phyloP scores from a whole-genome alignment of 805 yeast species.

The Metschnikowia bowlesiae region DNA sequence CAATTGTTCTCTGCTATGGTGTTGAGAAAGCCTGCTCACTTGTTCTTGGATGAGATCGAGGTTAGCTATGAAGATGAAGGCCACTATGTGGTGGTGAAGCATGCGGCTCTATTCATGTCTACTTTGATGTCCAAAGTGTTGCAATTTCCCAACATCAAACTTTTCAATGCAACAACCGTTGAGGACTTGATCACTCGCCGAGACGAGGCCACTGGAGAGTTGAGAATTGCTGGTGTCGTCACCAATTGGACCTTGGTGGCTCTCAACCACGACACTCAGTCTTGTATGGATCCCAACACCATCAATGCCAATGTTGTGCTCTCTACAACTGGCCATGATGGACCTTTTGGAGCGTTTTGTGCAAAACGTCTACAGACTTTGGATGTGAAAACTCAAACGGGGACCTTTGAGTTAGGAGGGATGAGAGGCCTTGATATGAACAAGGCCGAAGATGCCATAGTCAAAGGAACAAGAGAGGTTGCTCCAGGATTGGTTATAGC shows the following conservation, averaged over 20 bases:
- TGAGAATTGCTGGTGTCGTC: conserved; percentile 73
- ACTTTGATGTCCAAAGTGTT: conserved; percentile 67
- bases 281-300: conserved; percentile 81
- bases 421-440: conserved; percentile 82
- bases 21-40: conserved; percentile 73
- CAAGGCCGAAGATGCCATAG: conserved; percentile 71
- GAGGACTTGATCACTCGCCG: conserved; percentile 75
- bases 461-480: conserved; percentile 61
- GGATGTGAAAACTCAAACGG: conserved; percentile 22
- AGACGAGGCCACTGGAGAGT: conserved; percentile 49
- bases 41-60: conserved; percentile 58
- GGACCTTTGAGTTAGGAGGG: conserved; percentile 45
- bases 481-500: conserved; percentile 63
- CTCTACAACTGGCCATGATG: conserved; percentile 78
- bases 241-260: conserved; percentile 81
- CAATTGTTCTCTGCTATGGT: conserved; percentile 76
- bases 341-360: conserved; percentile 77
- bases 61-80: conserved; percentile 75
- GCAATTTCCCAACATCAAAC: conserved; percentile 67
- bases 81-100: conserved; percentile 74
- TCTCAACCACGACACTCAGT: conserved; percentile 69
- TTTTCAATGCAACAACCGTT: conserved; percentile 76
- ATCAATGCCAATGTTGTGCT: conserved; percentile 61
- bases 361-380: conserved; percentile 54
- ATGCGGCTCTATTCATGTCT: conserved; percentile 73